Percentiles rank a stretch among this genome's conserved stretches.
These are phyloP conservation scores for Diaporthe nobilis DNA, from an alignment of 2,329 filamentous ascomycete species.

Conservation along the genomic window DNA sequence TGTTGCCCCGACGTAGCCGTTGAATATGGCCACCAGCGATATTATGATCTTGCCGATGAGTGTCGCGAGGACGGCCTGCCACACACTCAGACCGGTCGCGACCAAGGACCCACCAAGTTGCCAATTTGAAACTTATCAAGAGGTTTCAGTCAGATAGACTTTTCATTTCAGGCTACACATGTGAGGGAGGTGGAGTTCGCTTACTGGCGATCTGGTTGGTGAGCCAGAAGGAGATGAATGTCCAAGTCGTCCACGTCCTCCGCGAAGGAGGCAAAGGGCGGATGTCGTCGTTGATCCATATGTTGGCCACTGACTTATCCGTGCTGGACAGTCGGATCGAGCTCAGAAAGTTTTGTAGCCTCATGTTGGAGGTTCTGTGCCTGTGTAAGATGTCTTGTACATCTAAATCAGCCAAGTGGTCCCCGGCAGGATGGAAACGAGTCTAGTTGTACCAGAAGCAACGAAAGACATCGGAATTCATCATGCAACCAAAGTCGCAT, in stretches of 20 bases:
- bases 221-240: constrained; percentile 35
- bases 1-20: constrained; percentile 55
- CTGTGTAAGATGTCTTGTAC: constrained; percentile 6
- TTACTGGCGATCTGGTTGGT: constrained; percentile 39
- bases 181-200: background rate
- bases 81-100: constrained; percentile 38
- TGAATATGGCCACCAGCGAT: constrained; percentile 52
- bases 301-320: constrained; percentile 27
- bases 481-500: background rate
- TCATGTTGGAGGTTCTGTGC: constrained; percentile 6
- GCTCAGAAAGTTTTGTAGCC: constrained; percentile 9
- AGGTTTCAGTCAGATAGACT: background rate
- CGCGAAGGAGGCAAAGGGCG: constrained; percentile 21
- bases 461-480: background rate
- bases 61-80: constrained; percentile 38
- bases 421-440: constrained; percentile 3
- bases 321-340: constrained; percentile 25
- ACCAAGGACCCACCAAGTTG: constrained; percentile 35
- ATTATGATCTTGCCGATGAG: constrained; percentile 55
- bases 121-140: constrained; percentile 43
- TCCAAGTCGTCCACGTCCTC: constrained; percentile 33
- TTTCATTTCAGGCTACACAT: background rate
- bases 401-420: background rate
- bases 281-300: constrained; percentile 37
- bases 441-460: background rate